Conservation (phyloP, 2,329 filamentous ascomycete species). For the Alternaria ventricosa region DNA sequence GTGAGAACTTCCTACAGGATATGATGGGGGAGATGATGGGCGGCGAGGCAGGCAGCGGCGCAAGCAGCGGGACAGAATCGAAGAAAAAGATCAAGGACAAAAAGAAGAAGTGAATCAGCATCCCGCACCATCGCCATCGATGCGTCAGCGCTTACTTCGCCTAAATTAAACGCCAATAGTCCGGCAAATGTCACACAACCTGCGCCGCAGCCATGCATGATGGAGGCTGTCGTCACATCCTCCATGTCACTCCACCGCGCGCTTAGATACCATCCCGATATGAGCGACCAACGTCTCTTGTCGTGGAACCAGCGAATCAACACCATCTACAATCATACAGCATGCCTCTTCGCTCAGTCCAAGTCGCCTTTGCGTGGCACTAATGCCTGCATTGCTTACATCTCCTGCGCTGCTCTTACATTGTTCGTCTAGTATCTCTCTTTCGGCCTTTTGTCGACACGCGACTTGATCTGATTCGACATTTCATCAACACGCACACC, state of each 20-base stretch:
- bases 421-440: not conserved
- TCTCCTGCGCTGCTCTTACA: not conserved
- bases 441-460: not conserved
- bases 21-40: constrained; percentile 93
- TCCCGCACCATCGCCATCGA: not conserved
- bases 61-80: constrained; percentile 30
- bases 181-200: not conserved
- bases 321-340: not conserved
- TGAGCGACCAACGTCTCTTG: not conserved
- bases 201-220: not conserved
- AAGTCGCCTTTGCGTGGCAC: not conserved
- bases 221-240: not conserved
- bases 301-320: not conserved
- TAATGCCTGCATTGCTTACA: not conserved
- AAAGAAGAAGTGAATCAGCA: constrained; percentile 44
- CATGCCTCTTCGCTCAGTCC: not conserved
- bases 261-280: not conserved
- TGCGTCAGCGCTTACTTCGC: not conserved
- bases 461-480: not conserved
- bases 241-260: not conserved
- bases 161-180: not conserved
- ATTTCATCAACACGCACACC: not conserved
- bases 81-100: constrained; percentile 48
- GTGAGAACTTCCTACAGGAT: constrained; percentile 92
- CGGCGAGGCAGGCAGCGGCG: constrained; percentile 31